phyloP scores from a whole-genome alignment of 306 rosid genomes.

The Abrus precatorius region DNA sequence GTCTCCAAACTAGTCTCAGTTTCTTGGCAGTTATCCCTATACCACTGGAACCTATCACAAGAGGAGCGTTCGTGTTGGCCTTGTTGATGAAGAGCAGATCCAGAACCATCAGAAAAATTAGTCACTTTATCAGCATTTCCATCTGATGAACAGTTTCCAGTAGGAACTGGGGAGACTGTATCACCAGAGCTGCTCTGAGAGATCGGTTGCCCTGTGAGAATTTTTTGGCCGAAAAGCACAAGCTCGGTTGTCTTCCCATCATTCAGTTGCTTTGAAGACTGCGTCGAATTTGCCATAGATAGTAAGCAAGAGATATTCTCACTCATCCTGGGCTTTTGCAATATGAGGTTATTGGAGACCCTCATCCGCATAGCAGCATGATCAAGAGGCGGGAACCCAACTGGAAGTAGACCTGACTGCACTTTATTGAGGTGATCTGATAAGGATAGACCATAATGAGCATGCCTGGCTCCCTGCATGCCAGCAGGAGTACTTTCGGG shows the following conservation, averaged over 20 bases:
- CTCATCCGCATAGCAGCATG: slow-evolving; percentile 57
- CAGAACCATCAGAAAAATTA: slow-evolving; percentile 63
- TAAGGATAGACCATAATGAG: slow-evolving; percentile 77
- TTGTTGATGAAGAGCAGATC: slow-evolving; percentile 65
- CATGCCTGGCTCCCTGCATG: slow-evolving; percentile 99
- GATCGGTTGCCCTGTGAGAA: slow-evolving; percentile 80
- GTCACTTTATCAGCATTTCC: slow-evolving; percentile 68
- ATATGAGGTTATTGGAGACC: slow-evolving; percentile 51
- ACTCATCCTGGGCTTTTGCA: slow-evolving; percentile 66
- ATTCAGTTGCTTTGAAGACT: slow-evolving; percentile 58
- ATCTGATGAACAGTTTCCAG: slow-evolving; percentile 74
- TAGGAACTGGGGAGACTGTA: slow-evolving; percentile 67
- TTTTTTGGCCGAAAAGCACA: slow-evolving; percentile 81
- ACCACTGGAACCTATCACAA: slow-evolving; percentile 68
- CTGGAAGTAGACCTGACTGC: slow-evolving; percentile 71
- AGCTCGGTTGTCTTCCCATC: slow-evolving; percentile 72
- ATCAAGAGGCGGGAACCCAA: slow-evolving; percentile 61
- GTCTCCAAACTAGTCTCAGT: slow-evolving; percentile 62
- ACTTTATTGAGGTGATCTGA: slow-evolving; percentile 75
- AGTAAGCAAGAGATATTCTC: slow-evolving; percentile 75
- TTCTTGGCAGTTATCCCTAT: slow-evolving; percentile 61
- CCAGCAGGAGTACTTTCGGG: slow-evolving; percentile 96
- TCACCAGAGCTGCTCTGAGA: slow-evolving; percentile 75
- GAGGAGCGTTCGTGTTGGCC: slow-evolving; percentile 59
- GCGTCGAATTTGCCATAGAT: slow-evolving; percentile 69